Conservation (phyloP, 2,329 filamentous ascomycete species). For the Fusarium foetens region DNA sequence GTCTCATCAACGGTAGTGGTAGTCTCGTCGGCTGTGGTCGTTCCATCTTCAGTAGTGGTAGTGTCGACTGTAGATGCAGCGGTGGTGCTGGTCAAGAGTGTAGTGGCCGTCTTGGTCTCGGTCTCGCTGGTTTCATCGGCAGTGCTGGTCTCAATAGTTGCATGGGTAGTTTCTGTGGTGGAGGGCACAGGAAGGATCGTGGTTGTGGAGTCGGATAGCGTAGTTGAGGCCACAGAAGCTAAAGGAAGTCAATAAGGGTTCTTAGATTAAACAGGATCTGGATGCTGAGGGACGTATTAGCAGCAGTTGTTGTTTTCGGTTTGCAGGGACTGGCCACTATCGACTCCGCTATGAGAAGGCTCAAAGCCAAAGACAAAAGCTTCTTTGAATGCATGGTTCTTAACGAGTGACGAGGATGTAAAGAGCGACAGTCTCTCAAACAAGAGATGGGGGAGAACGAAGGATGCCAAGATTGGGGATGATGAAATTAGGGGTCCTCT, state of each 20-base stretch:
- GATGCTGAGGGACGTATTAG: neutral
- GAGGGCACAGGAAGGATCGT: neutral
- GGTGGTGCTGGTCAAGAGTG: accelerated
- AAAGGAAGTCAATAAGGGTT: accelerated
- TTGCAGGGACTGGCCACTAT: neutral
- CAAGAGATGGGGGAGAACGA: neutral
- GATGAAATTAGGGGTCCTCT: accelerated
- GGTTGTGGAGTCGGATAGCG: neutral
- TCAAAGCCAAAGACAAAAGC: neutral
- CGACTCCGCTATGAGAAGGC: neutral
- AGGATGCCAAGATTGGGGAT: neutral
- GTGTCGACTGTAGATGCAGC: no score
- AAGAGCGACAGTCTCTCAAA: neutral
- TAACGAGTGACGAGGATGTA: neutral
- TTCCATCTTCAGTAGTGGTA: no score
- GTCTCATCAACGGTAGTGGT: neutral
- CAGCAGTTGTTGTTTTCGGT: neutral
- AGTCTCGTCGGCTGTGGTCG: accelerated
- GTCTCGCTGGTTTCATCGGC: neutral
- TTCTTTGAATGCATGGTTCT: neutral
- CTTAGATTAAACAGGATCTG: accelerated
- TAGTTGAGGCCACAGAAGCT: neutral
- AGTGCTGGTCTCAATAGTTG: neutral
- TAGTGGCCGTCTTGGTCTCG: neutral
- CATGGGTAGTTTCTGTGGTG: neutral